These are phyloP conservation scores for Stagonosporopsis cucurbitacearum DNA, from an alignment of 2,329 filamentous ascomycete genomes.

Conservation along the genomic window DNA sequence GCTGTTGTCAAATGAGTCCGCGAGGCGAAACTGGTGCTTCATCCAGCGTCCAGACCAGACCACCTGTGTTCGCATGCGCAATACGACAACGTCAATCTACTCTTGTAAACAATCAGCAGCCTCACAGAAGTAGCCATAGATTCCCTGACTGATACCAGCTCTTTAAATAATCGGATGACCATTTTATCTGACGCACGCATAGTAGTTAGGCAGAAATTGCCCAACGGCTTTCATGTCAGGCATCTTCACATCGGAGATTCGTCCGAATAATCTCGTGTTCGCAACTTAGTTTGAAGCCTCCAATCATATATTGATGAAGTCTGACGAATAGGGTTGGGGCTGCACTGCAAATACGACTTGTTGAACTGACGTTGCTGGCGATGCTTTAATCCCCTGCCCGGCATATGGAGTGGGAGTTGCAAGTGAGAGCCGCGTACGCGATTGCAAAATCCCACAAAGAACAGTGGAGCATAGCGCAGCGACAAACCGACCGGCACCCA, in stretches of 20 bases:
- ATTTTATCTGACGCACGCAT: background rate
- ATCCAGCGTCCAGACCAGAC: background rate
- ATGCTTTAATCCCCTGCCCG: background rate
- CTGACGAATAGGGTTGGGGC: background rate
- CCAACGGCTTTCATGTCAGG: background rate
- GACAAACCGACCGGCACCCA: background rate
- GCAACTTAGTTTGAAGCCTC: background rate
- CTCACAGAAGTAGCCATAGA: background rate
- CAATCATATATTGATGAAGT: background rate
- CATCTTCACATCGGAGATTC: background rate
- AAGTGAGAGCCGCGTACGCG: background rate
- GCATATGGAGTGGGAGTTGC: background rate
- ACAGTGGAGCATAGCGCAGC: background rate
- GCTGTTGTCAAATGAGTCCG: conserved; percentile 45
- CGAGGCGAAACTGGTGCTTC: background rate
- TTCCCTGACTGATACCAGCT: background rate
- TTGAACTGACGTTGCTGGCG: background rate
- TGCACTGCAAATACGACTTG: background rate
- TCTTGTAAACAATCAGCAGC: background rate
- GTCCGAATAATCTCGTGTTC: background rate
- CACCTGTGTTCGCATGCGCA: background rate
- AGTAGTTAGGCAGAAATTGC: background rate
- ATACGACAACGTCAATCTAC: background rate
- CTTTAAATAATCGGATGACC: background rate
- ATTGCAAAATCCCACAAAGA: background rate